Evolutionary conservation across 371 early-diverging fungal genomes (phyloP).

Genomic region (Cokeromyces recurvatus): DNA sequence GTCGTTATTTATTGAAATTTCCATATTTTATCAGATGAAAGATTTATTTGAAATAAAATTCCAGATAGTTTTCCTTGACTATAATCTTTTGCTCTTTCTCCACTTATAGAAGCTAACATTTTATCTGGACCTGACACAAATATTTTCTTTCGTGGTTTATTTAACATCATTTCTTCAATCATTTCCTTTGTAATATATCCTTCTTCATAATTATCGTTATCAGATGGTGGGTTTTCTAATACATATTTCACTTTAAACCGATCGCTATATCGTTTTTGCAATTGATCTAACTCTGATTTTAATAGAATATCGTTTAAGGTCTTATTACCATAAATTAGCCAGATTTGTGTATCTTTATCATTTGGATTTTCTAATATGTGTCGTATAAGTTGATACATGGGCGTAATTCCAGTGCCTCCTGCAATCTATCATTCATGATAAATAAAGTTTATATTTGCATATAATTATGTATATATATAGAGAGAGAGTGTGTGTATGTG

Average conservation of each 20-base stretch:
- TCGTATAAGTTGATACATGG: slow-evolving; percentile 60
- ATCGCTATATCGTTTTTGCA: slow-evolving; percentile 18
- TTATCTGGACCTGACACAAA: slow-evolving; percentile 47
- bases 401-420: slow-evolving; percentile 93
- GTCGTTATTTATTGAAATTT: slow-evolving; percentile 43
- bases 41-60: slow-evolving; percentile 27
- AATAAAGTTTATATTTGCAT: no score
- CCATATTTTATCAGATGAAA: slow-evolving; percentile 34
- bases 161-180: slow-evolving; percentile 13
- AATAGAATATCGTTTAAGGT: slow-evolving; percentile 49
- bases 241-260: slow-evolving; percentile 35
- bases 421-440: slow-evolving; percentile 47
- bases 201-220: slow-evolving; percentile 16
- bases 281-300: slow-evolving; percentile 35
- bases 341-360: slow-evolving; percentile 34
- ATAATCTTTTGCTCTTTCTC: slow-evolving; percentile 37
- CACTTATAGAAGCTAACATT: slow-evolving; percentile 35
- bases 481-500: no score
- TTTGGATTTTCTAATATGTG: slow-evolving; percentile 22
- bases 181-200: slow-evolving; percentile 20
- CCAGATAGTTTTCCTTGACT: slow-evolving; percentile 41
- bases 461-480: no score
- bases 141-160: slow-evolving; percentile 14
- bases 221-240: slow-evolving; percentile 19
- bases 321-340: slow-evolving; percentile 50